Evolutionary conservation across 2,329 filamentous ascomycete genomes (phyloP), one percentile per base, ranked within the genome.

Genomic region (Colletotrichum trifolii): DNA sequence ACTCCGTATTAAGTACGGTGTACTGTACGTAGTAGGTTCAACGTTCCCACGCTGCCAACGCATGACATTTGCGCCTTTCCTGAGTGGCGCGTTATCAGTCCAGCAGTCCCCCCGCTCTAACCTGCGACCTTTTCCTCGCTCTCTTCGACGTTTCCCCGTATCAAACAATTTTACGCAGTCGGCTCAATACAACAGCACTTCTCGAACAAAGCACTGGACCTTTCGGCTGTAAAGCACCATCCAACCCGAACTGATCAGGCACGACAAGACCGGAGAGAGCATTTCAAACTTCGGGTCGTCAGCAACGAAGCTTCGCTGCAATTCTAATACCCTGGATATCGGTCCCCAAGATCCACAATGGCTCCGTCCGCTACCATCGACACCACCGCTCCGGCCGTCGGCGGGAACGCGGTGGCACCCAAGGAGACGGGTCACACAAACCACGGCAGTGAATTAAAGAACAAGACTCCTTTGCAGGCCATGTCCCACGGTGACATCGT

Each of bases 401-500:
- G 55, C 35, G 42, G 46, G 3, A 54, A n/a, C 17, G 56, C 69
- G 42, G 46, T 42, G 36, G 52, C 47, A 7, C 67, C 47, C 38
- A 66, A 70, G 62, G 71, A 75, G 53, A 53, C 47, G 38, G 52
- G 55, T 46, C 62, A 68, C 40, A 13, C 52, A 38, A 66, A 66
- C 50, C 67, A 68, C 7, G 66, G 67, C 52, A 62, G 68, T 25
- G 67, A 69, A 34, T 66, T 69, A 58, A 54, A 46, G 50, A 54
- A 63, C 53, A 70, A 69, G 56, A 77, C 75, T 11, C 75, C 76
- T 2, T 63, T 77, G 35, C 75, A 77, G 62, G 76, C 76, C 39
- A 76, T 77, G 45, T 77, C 75, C 5, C 76, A 77, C 43, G 76
- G 76, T 35, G 72, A 74, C 12, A 67, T 75, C 34, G 73, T 57